Evolutionary conservation across 2,329 filamentous ascomycete species (phyloP).

Genomic region (Tolypocladium nubicola): DNA sequence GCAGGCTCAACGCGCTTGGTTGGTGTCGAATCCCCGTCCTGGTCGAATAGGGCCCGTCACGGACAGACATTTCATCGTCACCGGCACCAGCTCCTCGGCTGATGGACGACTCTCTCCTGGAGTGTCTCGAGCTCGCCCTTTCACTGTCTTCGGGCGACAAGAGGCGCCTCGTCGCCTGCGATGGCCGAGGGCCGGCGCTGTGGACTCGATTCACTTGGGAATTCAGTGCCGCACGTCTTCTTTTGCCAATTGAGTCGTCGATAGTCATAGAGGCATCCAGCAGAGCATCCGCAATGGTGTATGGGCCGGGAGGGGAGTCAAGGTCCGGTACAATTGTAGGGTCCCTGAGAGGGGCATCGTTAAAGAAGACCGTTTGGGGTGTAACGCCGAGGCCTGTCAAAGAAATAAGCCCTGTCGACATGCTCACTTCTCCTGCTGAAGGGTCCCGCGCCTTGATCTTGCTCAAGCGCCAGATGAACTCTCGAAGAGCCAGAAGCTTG

Average conservation of each 20-base stretch:
- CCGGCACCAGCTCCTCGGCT: conserved; percentile 12
- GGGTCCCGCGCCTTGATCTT: conserved; percentile 54
- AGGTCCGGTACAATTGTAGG: conserved; percentile 21
- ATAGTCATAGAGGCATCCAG: conserved; percentile 87
- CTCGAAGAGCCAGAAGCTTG: conserved; percentile 74
- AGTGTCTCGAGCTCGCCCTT: conserved; percentile 24
- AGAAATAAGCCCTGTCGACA: conserved; percentile 43
- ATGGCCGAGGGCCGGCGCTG: conserved; percentile 20
- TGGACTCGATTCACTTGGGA: conserved; percentile 34
- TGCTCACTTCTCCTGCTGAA: conserved; percentile 21
- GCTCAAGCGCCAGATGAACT: conserved; percentile 84
- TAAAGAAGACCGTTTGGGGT: conserved; percentile 86
- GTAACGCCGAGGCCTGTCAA: conserved; percentile 67
- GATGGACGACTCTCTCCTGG: conserved; percentile 23
- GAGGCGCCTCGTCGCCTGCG: conserved; percentile 12
- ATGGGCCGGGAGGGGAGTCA: conserved; percentile 32
- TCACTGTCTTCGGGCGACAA: conserved; percentile 19
- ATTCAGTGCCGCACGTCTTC: conserved; percentile 40
- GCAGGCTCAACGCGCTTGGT: conserved; percentile 47
- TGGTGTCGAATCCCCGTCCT: conserved; percentile 42
- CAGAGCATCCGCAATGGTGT: conserved; percentile 83
- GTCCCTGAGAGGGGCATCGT: conserved; percentile 53
- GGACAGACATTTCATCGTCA: conserved; percentile 24
- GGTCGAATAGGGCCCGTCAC: conserved; percentile 30
- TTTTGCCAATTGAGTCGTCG: conserved; percentile 52